phyloP scores from a whole-genome alignment of 164 flowering plant genomes.

The Nelumbo lutea region DNA sequence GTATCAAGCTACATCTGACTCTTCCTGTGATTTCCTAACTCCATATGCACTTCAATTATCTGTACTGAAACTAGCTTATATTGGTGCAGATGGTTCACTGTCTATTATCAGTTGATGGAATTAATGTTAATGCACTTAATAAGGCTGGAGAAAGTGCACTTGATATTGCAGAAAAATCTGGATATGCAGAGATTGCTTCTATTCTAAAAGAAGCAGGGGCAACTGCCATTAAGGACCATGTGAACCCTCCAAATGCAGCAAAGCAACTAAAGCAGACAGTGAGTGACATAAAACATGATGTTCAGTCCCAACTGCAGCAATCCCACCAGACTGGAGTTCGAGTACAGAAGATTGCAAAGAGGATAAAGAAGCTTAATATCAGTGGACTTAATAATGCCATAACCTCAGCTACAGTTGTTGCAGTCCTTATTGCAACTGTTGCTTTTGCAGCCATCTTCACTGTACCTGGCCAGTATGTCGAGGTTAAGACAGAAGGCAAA shows the following conservation, averaged over 20 bases:
- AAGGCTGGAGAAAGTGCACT: constrained; percentile 56
- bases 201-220: constrained; percentile 52
- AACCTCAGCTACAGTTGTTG: constrained; percentile 26
- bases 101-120: constrained; percentile 41
- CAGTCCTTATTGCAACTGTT: constrained; percentile 62
- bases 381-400: constrained; percentile 76
- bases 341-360: constrained; percentile 59
- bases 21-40: background rate
- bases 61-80: background rate
- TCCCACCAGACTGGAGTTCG: constrained; percentile 50
- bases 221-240: constrained; percentile 35
- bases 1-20: background rate
- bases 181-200: constrained; percentile 33
- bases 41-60: background rate
- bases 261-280: constrained; percentile 77
- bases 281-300: constrained; percentile 71
- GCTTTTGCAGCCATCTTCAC: constrained; percentile 68
- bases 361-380: constrained; percentile 54
- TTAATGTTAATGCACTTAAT: constrained; percentile 42
- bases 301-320: constrained; percentile 62
- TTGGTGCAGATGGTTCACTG: constrained; percentile 47
- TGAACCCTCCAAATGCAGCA: constrained; percentile 46
- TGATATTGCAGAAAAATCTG: constrained; percentile 55
- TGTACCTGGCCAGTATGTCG: constrained; percentile 26
- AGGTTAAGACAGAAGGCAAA: constrained; percentile 16